Evolutionary conservation across 2,329 filamentous ascomycete genomes (phyloP), one percentile per base, ranked within the genome.

Genomic region (Hypomyces rosellus): DNA sequence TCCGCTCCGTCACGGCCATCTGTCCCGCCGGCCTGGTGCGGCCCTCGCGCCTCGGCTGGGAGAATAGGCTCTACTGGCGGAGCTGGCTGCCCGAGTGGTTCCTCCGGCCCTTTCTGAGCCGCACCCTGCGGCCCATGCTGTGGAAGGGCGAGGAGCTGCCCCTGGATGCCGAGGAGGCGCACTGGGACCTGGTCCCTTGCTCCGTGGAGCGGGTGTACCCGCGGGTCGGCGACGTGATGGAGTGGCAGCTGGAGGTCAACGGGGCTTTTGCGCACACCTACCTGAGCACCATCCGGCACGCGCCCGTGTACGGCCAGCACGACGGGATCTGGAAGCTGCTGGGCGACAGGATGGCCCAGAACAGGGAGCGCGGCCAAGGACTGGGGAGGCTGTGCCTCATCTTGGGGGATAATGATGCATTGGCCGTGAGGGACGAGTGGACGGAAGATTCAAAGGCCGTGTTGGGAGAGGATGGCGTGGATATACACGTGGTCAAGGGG

Each of bases 11-110:
- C 14, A 73, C 83, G 4, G 74, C 91, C 15, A 67, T 92, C 37
- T 85, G 85, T 0, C 82, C 85, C 0, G 74, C 80, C 3, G 88
- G 88, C 0, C 70, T 92, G 12, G 74, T 92, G 45, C 77, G 86
- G n/a, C 67, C 71, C 4, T 69, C 71, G 13, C 81, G 86, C 59
- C 75, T 89, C 50, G 76, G 77, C 51, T 77, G 77, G 66, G 73
- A 74, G 54, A 82, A 78, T 59, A 77, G 76, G 16, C 71, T 89
- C 8, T 89, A 89, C 63, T 75, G 74, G 5, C 72, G 71, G 5
- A 77, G 76, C 1, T 60, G 82, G 20, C 62, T 90, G 30, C 85
- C 86, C 0, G 77, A 82, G 53, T 70, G 67, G 43, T 55, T 87
- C 14, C 77, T 84, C 7, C 66, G 69, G 33, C 65, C 70, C 36